phyloP scores from a whole-genome alignment of 2,329 filamentous ascomycete genomes.

The Chaetomium strumarium region DNA sequence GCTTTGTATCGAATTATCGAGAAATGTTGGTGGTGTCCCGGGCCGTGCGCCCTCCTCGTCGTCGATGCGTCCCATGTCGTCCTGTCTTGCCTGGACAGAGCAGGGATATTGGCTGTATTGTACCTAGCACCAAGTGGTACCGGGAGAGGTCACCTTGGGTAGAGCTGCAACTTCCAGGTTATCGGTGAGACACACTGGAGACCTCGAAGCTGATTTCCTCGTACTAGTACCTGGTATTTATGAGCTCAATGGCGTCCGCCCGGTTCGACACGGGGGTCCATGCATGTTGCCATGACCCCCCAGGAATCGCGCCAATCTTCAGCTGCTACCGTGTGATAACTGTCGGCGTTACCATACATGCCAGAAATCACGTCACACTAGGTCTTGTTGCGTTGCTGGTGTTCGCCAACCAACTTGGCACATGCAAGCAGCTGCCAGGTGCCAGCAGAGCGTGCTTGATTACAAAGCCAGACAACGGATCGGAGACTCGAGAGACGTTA shows the following conservation, averaged over 20 bases:
- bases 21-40: background rate
- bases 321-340: background rate
- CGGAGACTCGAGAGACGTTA: no score
- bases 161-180: no score
- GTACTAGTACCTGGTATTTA: background rate
- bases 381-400: background rate
- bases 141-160: no score
- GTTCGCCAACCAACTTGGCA: no score
- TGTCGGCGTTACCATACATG: background rate
- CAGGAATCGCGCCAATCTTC: background rate
- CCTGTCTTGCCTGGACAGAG: background rate
- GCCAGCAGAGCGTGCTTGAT: no score
- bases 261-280: background rate
- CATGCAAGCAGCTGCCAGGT: no score
- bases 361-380: background rate
- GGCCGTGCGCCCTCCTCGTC: background rate
- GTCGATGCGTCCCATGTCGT: background rate
- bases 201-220: background rate
- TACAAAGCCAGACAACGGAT: no score
- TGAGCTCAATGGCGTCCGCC: background rate
- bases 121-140: no score
- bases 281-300: background rate
- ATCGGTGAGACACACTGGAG: no score
- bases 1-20: no score
- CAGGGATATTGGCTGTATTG: background rate